Conservation (phyloP, 2,329 filamentous ascomycete species). For the Nemania sp. region DNA sequence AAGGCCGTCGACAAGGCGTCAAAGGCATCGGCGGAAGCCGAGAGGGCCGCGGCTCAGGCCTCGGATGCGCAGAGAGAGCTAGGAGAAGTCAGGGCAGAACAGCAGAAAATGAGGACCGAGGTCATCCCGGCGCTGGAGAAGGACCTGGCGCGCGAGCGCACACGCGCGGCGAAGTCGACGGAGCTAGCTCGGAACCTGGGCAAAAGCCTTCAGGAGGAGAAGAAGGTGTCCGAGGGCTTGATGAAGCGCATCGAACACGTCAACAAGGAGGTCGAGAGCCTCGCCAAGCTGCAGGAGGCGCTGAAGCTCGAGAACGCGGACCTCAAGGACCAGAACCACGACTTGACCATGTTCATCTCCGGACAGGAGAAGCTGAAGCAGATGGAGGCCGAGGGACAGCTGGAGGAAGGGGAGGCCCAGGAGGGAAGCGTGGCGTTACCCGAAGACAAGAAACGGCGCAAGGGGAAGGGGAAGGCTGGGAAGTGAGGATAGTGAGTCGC, state of each 20-base stretch:
- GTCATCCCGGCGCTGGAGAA: constrained; percentile 72
- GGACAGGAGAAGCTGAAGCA: constrained; percentile 79
- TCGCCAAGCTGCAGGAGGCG: constrained; percentile 61
- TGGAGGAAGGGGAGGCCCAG: constrained; percentile 72
- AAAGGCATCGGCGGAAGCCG: constrained; percentile 69
- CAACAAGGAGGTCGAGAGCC: constrained; percentile 61
- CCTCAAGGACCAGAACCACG: constrained; percentile 82
- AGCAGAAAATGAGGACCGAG: constrained; percentile 56
- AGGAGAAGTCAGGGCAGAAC: constrained; percentile 55
- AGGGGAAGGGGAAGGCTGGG: constrained; percentile 56
- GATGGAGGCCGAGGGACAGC: constrained; percentile 63
- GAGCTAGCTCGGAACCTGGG: constrained; percentile 76
- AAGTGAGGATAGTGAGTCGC: constrained; percentile 7
- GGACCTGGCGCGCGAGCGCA: constrained; percentile 70
- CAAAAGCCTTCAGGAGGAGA: constrained; percentile 82
- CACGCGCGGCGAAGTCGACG: constrained; percentile 71
- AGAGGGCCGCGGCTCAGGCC: constrained; percentile 60
- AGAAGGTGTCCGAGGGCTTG: constrained; percentile 78
- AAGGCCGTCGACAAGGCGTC: constrained; percentile 89
- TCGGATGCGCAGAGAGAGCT: constrained; percentile 56
- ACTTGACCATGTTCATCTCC: constrained; percentile 85
- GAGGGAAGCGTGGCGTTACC: constrained; percentile 73
- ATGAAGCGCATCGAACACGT: constrained; percentile 81
- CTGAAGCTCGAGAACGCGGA: constrained; percentile 70
- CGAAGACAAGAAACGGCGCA: constrained; percentile 52